These are phyloP conservation scores for Rostrohypoxylon terebratum DNA, from an alignment of 495 filamentous ascomycete genomes.

Conservation along the genomic window DNA sequence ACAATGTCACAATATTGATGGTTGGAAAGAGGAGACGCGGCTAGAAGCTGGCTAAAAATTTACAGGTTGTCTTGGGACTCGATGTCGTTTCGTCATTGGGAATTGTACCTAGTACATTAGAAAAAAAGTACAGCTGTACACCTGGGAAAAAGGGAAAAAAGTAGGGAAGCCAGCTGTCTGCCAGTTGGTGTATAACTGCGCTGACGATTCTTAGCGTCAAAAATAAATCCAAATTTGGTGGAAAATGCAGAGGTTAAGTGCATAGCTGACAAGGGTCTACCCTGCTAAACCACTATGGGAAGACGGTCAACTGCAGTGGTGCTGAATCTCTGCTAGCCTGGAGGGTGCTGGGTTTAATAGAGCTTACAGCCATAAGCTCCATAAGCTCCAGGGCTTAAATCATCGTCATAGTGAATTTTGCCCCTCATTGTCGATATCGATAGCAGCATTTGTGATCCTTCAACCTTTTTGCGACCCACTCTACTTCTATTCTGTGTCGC, in stretches of 20 bases:
- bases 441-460: constrained; percentile 9
- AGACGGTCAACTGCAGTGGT: too few relatives aligned
- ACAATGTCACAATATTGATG: constrained; percentile 12
- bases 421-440: constrained; percentile 37
- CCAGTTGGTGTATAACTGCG: constrained; percentile 7
- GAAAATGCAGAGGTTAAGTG: neutral
- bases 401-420: constrained; percentile 13
- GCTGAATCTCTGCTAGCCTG: too few relatives aligned
- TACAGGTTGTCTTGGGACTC: neutral
- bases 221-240: neutral
- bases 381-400: neutral
- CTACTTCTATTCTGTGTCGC: constrained; percentile 23
- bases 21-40: constrained; percentile 22
- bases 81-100: constrained; percentile 36
- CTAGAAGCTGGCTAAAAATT: constrained; percentile 4
- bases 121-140: too few relatives aligned
- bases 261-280: neutral
- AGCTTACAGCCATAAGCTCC: neutral
- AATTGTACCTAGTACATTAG: neutral
- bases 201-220: too few relatives aligned
- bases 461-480: constrained; percentile 30
- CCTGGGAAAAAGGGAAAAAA: too few relatives aligned
- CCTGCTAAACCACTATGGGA: neutral
- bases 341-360: too few relatives aligned
- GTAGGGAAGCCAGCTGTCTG: constrained; percentile 20